These are phyloP conservation scores for Castanea sativa DNA, from an alignment of 306 rosid species.

Conservation along the genomic window DNA sequence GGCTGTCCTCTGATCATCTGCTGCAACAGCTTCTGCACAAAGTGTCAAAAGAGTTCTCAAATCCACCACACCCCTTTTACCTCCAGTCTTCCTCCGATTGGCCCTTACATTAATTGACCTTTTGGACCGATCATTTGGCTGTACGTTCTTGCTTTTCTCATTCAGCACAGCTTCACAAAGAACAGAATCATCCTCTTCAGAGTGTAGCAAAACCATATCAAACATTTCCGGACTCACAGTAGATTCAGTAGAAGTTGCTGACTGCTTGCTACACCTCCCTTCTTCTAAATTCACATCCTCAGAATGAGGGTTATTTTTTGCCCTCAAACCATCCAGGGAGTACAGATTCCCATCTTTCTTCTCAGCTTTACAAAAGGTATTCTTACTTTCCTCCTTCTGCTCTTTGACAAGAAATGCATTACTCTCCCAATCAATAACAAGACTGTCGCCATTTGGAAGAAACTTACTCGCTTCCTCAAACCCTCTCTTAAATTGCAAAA, in stretches of 20 bases:
- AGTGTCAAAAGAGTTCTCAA: constrained; percentile 36
- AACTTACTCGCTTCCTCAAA: constrained; percentile 39
- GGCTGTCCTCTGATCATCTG: constrained; percentile 23
- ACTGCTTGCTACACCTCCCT: constrained; percentile 37
- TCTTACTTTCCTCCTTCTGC: constrained; percentile 14
- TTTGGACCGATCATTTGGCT: constrained; percentile 27
- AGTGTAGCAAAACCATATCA: constrained; percentile 27
- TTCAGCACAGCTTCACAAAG: constrained; percentile 24
- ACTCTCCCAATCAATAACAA: constrained; percentile 12
- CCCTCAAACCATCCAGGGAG: constrained; percentile 9
- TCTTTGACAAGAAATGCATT: constrained; percentile 13
- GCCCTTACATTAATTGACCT: constrained; percentile 18
- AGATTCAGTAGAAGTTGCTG: constrained; percentile 24
- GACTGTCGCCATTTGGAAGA: constrained; percentile 24
- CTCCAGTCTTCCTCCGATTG: constrained; percentile 31
- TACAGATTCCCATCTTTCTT: constrained; percentile 7
- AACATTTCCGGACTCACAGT: constrained; percentile 33
- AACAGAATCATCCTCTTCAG: constrained; percentile 13
- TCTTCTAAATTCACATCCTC: constrained; percentile 15
- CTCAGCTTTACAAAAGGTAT: constrained; percentile 9
- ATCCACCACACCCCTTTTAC: constrained; percentile 33
- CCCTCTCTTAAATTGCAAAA: constrained; percentile 33
- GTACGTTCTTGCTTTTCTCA: constrained; percentile 15
- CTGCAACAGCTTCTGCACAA: constrained; percentile 40
- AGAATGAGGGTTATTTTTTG: constrained; percentile 27